A percentile compares a stretch with the other conserved stretches of the same genome.
These are phyloP conservation scores for Coemansia sp. DNA, from an alignment of 192 early-diverging fungal genomes.

Conservation along the genomic window DNA sequence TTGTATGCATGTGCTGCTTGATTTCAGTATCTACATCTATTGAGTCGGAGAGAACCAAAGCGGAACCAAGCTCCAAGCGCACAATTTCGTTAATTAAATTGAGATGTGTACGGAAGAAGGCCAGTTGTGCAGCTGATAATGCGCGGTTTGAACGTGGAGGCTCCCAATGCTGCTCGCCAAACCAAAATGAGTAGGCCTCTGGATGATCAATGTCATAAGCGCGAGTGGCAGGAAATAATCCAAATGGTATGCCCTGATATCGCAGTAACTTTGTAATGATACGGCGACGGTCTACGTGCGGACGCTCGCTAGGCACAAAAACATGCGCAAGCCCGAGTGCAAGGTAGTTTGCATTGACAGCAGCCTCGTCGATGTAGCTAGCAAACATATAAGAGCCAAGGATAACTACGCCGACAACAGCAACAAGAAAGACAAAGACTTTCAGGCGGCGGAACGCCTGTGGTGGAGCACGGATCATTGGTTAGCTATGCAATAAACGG, in stretches of 20 bases:
- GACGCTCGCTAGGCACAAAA: conserved; percentile 21
- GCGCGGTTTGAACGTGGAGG: conserved; percentile 10
- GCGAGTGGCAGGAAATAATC: conserved; percentile 22
- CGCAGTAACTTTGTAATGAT: conserved; percentile 20
- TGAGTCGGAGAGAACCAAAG: conserved; percentile 22
- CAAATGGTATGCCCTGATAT: conserved; percentile 33
- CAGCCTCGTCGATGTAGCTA: conserved; percentile 28
- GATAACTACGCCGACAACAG: neutral
- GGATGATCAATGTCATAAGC: conserved; percentile 28
- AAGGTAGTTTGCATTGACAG: conserved; percentile 16
- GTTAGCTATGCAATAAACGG: neutral
- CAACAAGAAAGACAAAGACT: conserved; percentile 20
- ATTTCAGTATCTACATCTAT: conserved; percentile 20
- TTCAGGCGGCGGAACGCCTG: conserved; percentile 18
- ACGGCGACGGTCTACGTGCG: conserved; percentile 10
- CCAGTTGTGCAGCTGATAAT: conserved; percentile 15
- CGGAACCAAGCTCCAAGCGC: conserved; percentile 18
- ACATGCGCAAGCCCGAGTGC: conserved; percentile 33
- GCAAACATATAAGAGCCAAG: conserved; percentile 37
- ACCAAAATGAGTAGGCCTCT: conserved; percentile 18
- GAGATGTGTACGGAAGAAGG: conserved; percentile 27
- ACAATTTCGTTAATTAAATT: conserved; percentile 36
- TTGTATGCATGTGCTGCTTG: conserved; percentile 23
- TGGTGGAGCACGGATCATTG: conserved; percentile 16
- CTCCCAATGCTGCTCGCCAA: conserved; percentile 30